Evolutionary conservation across 176 grass and related monocot genomes (phyloP).

Genomic region (Musa acuminata): DNA sequence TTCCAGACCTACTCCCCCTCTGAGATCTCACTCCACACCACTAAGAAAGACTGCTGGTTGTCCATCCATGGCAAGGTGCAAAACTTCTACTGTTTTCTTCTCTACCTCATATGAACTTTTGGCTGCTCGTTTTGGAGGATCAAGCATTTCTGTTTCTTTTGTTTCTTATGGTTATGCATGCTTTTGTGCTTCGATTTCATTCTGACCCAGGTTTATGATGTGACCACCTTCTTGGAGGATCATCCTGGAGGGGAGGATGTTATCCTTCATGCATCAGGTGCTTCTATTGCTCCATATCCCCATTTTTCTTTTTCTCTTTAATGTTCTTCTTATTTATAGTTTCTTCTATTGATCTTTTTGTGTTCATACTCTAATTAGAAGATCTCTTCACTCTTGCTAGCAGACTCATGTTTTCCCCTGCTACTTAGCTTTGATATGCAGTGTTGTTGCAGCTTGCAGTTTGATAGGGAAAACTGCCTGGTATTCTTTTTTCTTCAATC

Average conservation of each 20-base stretch:
- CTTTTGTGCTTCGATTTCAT: not conserved
- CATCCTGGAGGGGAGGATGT: slow-evolving; percentile 20
- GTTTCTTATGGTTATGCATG: not conserved
- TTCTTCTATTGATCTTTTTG: not conserved
- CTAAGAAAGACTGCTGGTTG: slow-evolving; percentile 23
- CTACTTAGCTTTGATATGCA: too few relatives aligned
- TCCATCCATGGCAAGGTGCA: slow-evolving; percentile 20
- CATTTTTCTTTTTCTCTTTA: not conserved
- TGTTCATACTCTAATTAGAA: not conserved
- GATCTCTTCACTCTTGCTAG: not conserved
- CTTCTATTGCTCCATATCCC: not conserved
- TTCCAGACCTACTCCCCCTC: not conserved
- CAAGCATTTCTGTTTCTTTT: not conserved
- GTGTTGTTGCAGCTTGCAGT: too few relatives aligned
- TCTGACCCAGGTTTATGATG: slow-evolving; percentile 19
- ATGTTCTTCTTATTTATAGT: not conserved
- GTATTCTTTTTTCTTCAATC: too few relatives aligned
- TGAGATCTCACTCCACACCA: slow-evolving; percentile 20
- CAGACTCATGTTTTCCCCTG: too few relatives aligned
- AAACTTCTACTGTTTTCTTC: not conserved
- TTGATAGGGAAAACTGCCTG: too few relatives aligned
- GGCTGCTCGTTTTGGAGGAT: too few relatives aligned
- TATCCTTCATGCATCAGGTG: slow-evolving; percentile 14
- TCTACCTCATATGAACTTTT: too few relatives aligned
- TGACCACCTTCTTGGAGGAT: slow-evolving; percentile 18